Conservation (phyloP, 306 rosid species). For the Quercus bicolor region DNA sequence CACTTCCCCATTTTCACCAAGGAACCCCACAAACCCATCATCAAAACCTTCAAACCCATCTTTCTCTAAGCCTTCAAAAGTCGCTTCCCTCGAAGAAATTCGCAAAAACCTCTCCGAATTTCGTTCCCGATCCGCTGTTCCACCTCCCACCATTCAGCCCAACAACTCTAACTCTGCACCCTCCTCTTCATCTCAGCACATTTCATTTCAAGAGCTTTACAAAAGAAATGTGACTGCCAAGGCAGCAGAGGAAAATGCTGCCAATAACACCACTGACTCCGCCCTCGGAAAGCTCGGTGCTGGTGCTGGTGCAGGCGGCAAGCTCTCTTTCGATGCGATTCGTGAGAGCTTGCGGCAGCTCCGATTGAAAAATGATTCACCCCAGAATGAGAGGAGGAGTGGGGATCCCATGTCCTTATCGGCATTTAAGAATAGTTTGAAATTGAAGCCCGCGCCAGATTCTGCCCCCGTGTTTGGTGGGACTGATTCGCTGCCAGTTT, state of each 20-base stretch:
- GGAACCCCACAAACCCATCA: neutral
- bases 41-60: neutral
- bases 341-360: constrained; percentile 32
- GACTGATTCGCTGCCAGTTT: constrained; percentile 17
- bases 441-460: constrained; percentile 1
- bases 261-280: neutral
- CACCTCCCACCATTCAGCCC: neutral
- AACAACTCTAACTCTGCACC: neutral
- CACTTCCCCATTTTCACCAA: neutral
- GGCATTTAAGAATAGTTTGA: constrained; percentile 5
- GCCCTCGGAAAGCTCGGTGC: neutral
- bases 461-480: constrained; percentile 28
- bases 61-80: constrained; percentile 4
- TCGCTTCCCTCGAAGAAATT: constrained; percentile 28
- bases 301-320: neutral
- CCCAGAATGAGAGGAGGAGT: constrained; percentile 11
- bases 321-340: neutral
- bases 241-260: neutral
- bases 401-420: neutral
- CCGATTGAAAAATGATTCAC: neutral
- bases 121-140: constrained; percentile 17
- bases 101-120: constrained; percentile 37
- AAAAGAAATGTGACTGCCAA: constrained; percentile 10
- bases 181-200: neutral
- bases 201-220: constrained; percentile 41